Base-by-base conservation (phyloP, 257 asterid species). In the Haberlea rhodopensis region DNA sequence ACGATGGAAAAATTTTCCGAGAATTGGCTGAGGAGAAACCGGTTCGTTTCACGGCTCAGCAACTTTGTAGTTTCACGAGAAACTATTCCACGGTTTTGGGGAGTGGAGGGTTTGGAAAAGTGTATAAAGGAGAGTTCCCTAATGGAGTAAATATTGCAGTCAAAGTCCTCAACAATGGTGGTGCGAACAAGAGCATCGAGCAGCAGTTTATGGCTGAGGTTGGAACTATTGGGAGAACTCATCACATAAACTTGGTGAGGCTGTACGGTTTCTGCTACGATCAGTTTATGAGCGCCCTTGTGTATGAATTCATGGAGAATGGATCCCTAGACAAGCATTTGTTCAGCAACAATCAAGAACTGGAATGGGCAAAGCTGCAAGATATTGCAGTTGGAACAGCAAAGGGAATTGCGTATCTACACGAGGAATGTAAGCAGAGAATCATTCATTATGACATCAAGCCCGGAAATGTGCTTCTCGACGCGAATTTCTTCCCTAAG, bases 351-450 rank as follows among this genome's bases (percentile, higher is more conserved):
- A 25, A 16, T 48, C 49, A n/a, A 60, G 31, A 25, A 26, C 34
- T 73, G 26, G 66, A 67, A 48, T 79, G 84, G 84, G 77, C 70
- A 34, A 76, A 66, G 53, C 40, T 79, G 10, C 70, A 79, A 5
- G 76, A 79, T 25, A 76, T 73, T 11, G 84, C 79, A 21, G 51
- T 75, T 11, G 81, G 84, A 59, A 76, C 81, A 1, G 81, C 84
- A 0, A 79, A 76, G 54, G 84, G 81, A 0, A 67, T 79, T 5
- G 79, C 79, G 1, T 79, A 76, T 27, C 57, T 79, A 22, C 81
- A 76, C 8, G 79, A 77, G 28, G 71, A 67, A 54, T 77, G 76
- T 37, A 61, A 73, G 65, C 58, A 70, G 40, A 65, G 76, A 73
- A 73, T 77, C 24, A 66, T 77, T 37, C 79, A 77, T 13, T 72